These are phyloP conservation scores for Lepidium didymum DNA, from an alignment of 345 rosid species.

Conservation along the genomic window DNA sequence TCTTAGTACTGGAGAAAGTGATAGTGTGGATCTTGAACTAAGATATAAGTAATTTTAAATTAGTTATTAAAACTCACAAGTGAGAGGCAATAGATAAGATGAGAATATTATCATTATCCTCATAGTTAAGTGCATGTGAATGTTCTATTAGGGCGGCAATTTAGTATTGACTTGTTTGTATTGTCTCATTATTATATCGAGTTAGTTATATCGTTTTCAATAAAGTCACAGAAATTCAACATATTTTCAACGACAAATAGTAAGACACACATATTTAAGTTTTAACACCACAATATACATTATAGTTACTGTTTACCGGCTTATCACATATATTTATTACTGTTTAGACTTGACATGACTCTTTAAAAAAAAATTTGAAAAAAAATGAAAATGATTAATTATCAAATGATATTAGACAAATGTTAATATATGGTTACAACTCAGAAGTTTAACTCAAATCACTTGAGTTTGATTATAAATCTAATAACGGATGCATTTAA, in stretches of 20 bases:
- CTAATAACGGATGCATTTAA: background rate
- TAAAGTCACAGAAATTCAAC: background rate
- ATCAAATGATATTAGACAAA: background rate
- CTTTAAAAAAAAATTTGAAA: background rate
- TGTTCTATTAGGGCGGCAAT: constrained; percentile 5
- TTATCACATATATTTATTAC: background rate
- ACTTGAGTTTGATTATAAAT: background rate
- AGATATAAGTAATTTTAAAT: background rate
- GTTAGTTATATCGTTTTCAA: background rate
- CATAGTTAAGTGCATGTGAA: constrained; percentile 6
- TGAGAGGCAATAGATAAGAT: constrained; percentile 8
- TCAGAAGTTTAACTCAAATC: background rate
- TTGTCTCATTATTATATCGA: background rate
- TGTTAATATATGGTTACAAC: constrained; percentile 12
- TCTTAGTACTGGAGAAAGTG: background rate
- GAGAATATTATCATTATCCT: constrained; percentile 1
- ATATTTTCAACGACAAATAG: background rate
- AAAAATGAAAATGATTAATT: background rate
- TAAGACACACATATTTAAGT: background rate
- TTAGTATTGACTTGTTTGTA: background rate
- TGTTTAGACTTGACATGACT: background rate
- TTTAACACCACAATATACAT: background rate
- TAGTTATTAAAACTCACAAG: constrained; percentile 5
- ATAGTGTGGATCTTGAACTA: constrained; percentile 21
- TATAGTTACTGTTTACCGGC: background rate